phyloP scores from a whole-genome alignment of 176 grass and related monocot genomes.

The Chloris gayana region DNA sequence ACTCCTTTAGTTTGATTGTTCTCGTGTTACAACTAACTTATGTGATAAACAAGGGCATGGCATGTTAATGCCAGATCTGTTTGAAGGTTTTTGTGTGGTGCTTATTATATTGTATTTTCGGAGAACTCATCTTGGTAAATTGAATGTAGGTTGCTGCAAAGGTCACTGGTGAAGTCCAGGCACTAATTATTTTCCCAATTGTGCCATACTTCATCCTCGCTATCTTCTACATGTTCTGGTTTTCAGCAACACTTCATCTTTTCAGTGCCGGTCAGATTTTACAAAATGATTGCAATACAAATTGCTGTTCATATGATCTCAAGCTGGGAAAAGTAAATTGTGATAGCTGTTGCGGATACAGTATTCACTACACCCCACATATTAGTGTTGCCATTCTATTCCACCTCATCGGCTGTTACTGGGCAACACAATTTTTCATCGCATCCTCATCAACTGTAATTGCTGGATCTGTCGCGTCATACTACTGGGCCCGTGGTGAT shows the following conservation, averaged over 20 bases:
- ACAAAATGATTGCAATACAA: constrained; percentile 69
- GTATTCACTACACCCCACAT: constrained; percentile 81
- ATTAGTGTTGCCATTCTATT: constrained; percentile 87
- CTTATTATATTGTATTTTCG: constrained; percentile 28
- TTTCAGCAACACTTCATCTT: constrained; percentile 83
- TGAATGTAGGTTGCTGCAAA: constrained; percentile 87
- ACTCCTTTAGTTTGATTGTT: neutral
- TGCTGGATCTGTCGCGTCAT: constrained; percentile 91
- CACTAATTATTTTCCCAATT: constrained; percentile 76
- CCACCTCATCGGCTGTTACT: constrained; percentile 85
- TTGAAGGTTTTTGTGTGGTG: neutral
- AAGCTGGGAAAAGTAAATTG: constrained; percentile 86
- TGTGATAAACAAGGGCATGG: constrained; percentile 6
- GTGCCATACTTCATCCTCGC: constrained; percentile 75
- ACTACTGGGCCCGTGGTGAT: constrained; percentile 91
- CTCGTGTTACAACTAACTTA: neutral
- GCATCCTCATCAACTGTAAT: constrained; percentile 79
- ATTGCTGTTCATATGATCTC: constrained; percentile 87
- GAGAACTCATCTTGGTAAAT: constrained; percentile 24
- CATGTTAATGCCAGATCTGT: neutral
- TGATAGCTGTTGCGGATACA: constrained; percentile 89
- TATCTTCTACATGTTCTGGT: constrained; percentile 93
- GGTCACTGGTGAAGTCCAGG: constrained; percentile 94
- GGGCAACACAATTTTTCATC: constrained; percentile 86
- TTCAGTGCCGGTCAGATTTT: constrained; percentile 85